Base-by-base conservation (phyloP, 202 grass and related monocot species). In the Saccharum hybrid region DNA sequence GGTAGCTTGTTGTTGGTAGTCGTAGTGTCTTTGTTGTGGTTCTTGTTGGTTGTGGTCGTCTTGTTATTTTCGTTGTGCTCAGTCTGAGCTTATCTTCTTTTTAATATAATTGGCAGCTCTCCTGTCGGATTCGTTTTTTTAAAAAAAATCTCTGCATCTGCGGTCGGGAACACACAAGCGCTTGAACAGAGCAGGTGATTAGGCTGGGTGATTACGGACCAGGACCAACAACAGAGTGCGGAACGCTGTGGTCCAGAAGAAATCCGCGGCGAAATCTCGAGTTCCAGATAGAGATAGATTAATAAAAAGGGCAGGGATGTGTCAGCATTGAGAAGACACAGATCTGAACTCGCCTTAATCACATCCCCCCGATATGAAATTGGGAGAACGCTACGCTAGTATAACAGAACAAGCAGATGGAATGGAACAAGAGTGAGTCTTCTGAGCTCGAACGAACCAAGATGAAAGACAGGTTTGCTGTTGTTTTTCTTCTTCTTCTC, bases 291-390 rank as follows among this genome's bases (percentile, higher is more conserved):
- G 54, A 72, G 73, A 78, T 74, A 83, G 62, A 81, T 57, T 6
- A 77, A 77, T 10, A 71, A 65, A 87, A 77, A 81, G 31, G 52
- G 69, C 34, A 37, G 42, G 73, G 48, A 18, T 28, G 41, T 90
- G 80, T 75, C 84, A 70, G 80, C 45, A 86, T 86, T 83, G 75
- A 75, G 70, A 87, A 87, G 36, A 65, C 36, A 76, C 75, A 87
- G 88, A 90, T 90, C 88, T 87, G 84, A 65, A 65, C 18, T 64
- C 41, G 30, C 18, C 19, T 48, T 38, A 72, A 75, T 74, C 26
- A 56, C 38, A 19, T 28, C 18, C 33, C 61, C 13, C 12, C 13
- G n/a, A 8, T 51, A 76, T n/a, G 74, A 74, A 72, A 38, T 10
- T 39, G 30, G 31, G 4, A 65, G 57, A 72, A 63, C 46, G 16